Base-by-base conservation (phyloP, 2,329 filamentous ascomycete species). In the Cercospora zeae-maydis region DNA sequence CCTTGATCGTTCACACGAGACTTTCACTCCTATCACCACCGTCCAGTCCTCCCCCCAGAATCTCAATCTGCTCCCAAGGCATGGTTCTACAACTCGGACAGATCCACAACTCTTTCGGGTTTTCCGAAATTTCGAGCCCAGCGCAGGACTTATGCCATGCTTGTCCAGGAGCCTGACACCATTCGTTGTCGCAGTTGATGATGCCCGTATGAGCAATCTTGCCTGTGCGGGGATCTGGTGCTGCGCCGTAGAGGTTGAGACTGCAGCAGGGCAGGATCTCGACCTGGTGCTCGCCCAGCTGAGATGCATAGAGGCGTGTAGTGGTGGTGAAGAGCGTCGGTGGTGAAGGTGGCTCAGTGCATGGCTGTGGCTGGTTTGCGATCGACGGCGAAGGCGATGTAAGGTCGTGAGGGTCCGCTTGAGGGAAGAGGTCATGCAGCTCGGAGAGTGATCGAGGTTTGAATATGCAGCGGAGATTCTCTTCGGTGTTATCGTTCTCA, bases 111-210 rank as follows among this genome's bases (percentile, higher is more conserved):
- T 45, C 31, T 14, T 51, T 21, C 1, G 45, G 56, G 2, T 59
- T 31, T 8, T 59, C 39, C 56, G 19, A 59, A 34, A 51, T 30
- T 8, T 24, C 37, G 14, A 59, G 34, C 1, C 56, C 56, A 0
- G 56, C 56, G 19, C 56, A 59, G 3, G 30, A 21, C n/a, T 59
- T 59, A 30, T 59, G 56, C 56, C 56, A 51, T 4, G 56, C 24
- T 45, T 57, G 54, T 4, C 36, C 54, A 7, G 30, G 42, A 3
- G 14, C 30, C 27, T 59, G 56, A 36, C 56, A 59, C 42, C 19
- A 59, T 8, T 59, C 56, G 45, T 59, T 59, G 16, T 47, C 42
- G 42, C 56, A 59, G 3, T 24, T 31, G 30, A 59, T 30, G 13
- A 59, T 34, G 1, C 30, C 56, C 3, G 42, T 59, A 16, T 52